Evolutionary conservation across 768 basidiomycete genomes (phyloP), one percentile per base, ranked within the genome.

Genomic region (Mycena alexandri): DNA sequence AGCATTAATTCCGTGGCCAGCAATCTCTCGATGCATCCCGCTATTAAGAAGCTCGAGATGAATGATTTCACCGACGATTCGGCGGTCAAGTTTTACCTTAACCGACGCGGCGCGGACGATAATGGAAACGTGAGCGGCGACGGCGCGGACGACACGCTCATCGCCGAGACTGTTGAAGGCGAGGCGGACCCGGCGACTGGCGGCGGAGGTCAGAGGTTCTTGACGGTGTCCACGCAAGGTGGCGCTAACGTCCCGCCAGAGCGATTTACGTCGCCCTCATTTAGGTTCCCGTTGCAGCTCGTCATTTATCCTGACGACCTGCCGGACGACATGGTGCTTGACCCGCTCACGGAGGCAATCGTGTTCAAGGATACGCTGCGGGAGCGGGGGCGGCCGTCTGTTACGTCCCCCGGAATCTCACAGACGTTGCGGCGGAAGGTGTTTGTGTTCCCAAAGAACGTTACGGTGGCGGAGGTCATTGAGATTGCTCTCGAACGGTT

Each of bases 31-130:
- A 91, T 94, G 88, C 94, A 98, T 75, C 96, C 97, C 19, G 96
- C 98, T 17, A 99, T 99, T 79, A 91, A 89, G 75, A 94, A 93
- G 76, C 82, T 99, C 44, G 89, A 93, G 50, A 97, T 98, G 95
- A 98, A 96, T 73, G 98, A 99, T 76, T 99, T 96, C 75, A 93
- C 93, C 47, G 98, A 99, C 72, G 98, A 99, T 75, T 95, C 96
- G 5, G 90, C 92, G 0, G 96, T 99, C 80, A 99, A 98, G 79
- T 93, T 99, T 79, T 99, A 98, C 79, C 79, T 99, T 69, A 95
- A 98, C 77, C 84, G 93, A 60, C 82, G 86, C 29, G 73, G 67
- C 13, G 76, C 73, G 33, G 78, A 82, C 59, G 76, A 79, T 10
- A 75, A 77, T 17, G 79, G 68, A 1, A 85, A 85, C 48, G 85